phyloP scores from a whole-genome alignment of 2,329 filamentous ascomycete species.

The Diaporthe humulicola region DNA sequence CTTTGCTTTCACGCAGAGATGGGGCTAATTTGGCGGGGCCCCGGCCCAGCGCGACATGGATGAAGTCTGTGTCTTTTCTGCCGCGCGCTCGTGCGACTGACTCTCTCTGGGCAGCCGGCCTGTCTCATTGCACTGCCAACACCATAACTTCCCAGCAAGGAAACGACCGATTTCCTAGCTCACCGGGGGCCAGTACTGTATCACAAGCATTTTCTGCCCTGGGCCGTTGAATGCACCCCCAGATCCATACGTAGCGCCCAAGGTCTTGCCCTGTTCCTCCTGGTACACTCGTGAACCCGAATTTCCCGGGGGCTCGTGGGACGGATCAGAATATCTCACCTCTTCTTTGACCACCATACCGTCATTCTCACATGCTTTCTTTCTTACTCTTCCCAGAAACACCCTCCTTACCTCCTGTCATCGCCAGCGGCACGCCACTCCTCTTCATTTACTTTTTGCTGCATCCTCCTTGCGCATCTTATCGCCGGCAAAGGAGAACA shows the following conservation, averaged over 20 bases:
- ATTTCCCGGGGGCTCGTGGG: slow-evolving; percentile 2
- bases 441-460: not conserved
- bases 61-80: slow-evolving; percentile 18
- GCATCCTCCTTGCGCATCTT: slow-evolving; percentile 6
- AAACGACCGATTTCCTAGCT: slow-evolving; percentile 11
- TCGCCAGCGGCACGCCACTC: not conserved
- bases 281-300: slow-evolving; percentile 2
- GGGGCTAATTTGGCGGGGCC: slow-evolving; percentile 36
- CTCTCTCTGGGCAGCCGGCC: slow-evolving; percentile 1
- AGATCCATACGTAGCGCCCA: slow-evolving; percentile 16
- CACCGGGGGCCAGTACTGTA: slow-evolving; percentile 6
- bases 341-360: slow-evolving; percentile 16
- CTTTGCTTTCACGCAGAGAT: slow-evolving; percentile 14
- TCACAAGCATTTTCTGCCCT: slow-evolving; percentile 21
- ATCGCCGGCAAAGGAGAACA: slow-evolving; percentile 3
- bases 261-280: slow-evolving; percentile 19
- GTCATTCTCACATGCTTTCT: slow-evolving; percentile 33
- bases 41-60: slow-evolving; percentile 36
- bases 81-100: slow-evolving; percentile 25
- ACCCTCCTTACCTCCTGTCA: not conserved
- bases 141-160: slow-evolving; percentile 20
- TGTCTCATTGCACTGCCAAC: slow-evolving; percentile 24
- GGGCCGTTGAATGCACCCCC: not conserved
- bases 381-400: not conserved
- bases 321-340: slow-evolving; percentile 22